phyloP scores from a whole-genome alignment of 2,329 filamentous ascomycete genomes.

The Arthrobotrys sinensis region DNA sequence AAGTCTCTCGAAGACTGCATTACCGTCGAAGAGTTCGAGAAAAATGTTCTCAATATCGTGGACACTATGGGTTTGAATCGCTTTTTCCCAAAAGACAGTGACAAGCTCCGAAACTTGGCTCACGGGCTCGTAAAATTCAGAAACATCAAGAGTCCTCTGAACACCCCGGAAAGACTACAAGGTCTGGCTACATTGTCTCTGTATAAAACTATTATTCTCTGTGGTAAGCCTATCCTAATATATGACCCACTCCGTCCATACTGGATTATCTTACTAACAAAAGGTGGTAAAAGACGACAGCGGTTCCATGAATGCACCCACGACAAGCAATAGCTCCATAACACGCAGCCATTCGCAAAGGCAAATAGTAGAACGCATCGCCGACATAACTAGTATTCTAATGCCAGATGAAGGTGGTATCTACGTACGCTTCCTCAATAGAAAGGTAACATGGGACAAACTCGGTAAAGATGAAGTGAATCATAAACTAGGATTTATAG shows the following conservation, averaged over 20 bases:
- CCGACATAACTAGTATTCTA: neutral
- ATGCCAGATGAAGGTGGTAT: conserved; percentile 12
- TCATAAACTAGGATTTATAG: neutral
- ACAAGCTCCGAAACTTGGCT: conserved; percentile 6
- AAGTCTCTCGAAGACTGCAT: conserved; percentile 1
- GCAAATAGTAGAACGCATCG: neutral
- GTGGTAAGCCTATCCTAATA: neutral
- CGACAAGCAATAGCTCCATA: neutral
- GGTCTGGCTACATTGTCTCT: conserved; percentile 9
- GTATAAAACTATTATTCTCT: conserved; percentile 17
- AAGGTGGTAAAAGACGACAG: neutral
- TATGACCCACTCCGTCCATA: neutral
- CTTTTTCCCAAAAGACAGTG: conserved; percentile 15
- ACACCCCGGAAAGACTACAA: neutral
- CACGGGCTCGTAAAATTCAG: conserved; percentile 1
- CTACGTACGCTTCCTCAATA: conserved; percentile 10
- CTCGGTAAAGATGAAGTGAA: neutral
- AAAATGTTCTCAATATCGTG: neutral
- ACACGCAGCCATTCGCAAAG: neutral
- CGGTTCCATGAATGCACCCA: conserved; percentile 4
- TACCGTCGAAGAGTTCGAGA: neutral
- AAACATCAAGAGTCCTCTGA: neutral
- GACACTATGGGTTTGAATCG: conserved; percentile 19
- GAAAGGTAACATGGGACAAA: neutral
- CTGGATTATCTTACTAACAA: neutral